Conservation (phyloP, 768 basidiomycete genomes). For the Daedaleopsis nitida region DNA sequence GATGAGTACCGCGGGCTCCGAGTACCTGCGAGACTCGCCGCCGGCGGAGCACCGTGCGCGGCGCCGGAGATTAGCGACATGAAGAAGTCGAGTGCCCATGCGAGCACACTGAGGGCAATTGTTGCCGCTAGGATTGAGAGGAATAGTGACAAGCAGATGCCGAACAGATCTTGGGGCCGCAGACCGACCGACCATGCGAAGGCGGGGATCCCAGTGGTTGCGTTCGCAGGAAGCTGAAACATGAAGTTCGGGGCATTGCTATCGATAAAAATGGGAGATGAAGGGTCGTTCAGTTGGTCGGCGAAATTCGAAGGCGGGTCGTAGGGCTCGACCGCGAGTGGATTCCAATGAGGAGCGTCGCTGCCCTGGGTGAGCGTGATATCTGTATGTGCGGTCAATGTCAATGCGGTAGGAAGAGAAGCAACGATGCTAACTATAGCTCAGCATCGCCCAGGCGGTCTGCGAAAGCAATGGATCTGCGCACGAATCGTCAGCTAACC, state of each 20-base stretch:
- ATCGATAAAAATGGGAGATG: conserved; percentile 81
- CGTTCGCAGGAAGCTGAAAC: conserved; percentile 65
- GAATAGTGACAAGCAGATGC: conserved; percentile 81
- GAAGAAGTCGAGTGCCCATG: conserved; percentile 74
- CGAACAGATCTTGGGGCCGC: conserved; percentile 79
- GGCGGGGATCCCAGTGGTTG: conserved; percentile 71
- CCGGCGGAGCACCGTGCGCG: conserved; percentile 29
- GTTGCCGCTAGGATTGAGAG: conserved; percentile 74
- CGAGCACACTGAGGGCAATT: conserved; percentile 64
- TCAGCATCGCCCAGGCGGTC: conserved; percentile 84
- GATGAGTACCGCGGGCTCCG: conserved; percentile 46
- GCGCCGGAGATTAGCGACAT: conserved; percentile 39
- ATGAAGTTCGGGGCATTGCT: conserved; percentile 66
- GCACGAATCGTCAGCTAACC: conserved; percentile 4
- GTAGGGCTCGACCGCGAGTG: conserved; percentile 57
- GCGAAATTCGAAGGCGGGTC: conserved; percentile 71
- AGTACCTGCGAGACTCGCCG: conserved; percentile 30
- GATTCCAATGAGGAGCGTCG: conserved; percentile 62
- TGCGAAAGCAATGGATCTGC: conserved; percentile 88
- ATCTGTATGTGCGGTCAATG: conserved; percentile 47
- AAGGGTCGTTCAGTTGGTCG: conserved; percentile 68
- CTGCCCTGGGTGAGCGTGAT: conserved; percentile 62
- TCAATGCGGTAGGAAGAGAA: conserved; percentile 14
- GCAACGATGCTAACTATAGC: conserved; percentile 57
- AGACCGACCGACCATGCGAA: conserved; percentile 87